Percentiles rank a stretch among this genome's conserved stretches.
Conservation (phyloP, 164 flowering plant species). For the Annona cherimola region DNA sequence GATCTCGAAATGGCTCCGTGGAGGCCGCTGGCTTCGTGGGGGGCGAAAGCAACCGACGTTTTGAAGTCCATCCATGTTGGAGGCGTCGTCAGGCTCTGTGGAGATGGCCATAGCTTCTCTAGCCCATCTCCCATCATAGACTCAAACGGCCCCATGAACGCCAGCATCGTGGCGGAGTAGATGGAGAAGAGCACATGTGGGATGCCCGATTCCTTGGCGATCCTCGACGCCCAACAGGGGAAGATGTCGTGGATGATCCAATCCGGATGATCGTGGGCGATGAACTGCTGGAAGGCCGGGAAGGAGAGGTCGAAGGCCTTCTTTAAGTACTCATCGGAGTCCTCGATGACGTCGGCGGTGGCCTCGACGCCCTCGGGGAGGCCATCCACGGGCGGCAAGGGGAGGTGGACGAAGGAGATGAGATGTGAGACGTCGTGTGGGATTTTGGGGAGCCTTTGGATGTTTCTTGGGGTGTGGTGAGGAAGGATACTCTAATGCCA, state of each 20-base stretch:
- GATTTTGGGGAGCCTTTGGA: slow-evolving; percentile 8
- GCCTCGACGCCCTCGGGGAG: slow-evolving; percentile 23
- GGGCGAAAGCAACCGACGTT: slow-evolving; percentile 14
- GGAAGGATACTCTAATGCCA: slow-evolving; percentile 8
- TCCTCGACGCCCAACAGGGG: slow-evolving; percentile 19
- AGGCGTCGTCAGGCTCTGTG: slow-evolving; percentile 17
- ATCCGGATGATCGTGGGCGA: slow-evolving; percentile 29
- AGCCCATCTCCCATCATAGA: not conserved
- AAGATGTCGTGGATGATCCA: slow-evolving; percentile 33
- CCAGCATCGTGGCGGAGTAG: slow-evolving; percentile 9
- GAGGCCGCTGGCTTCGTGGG: slow-evolving; percentile 6
- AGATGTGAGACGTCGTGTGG: slow-evolving; percentile 1
- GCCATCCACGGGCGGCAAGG: slow-evolving; percentile 4
- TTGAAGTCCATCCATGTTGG: slow-evolving; percentile 41
- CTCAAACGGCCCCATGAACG: slow-evolving; percentile 14
- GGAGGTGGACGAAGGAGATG: not conserved
- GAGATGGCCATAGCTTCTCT: slow-evolving; percentile 2
- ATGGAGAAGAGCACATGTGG: slow-evolving; percentile 15
- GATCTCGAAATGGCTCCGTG: not conserved
- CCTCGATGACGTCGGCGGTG: slow-evolving; percentile 19
- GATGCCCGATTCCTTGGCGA: slow-evolving; percentile 15
- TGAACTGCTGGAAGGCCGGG: slow-evolving; percentile 5
- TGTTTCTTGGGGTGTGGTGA: slow-evolving; percentile 14
- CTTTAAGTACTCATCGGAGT: slow-evolving; percentile 17
- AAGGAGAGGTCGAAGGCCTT: slow-evolving; percentile 21